Percentiles rank a stretch among this genome's conserved stretches.
These are phyloP conservation scores for Plasmodium malariae DNA, from an alignment of 169 alveolate genomes.

Conservation along the genomic window DNA sequence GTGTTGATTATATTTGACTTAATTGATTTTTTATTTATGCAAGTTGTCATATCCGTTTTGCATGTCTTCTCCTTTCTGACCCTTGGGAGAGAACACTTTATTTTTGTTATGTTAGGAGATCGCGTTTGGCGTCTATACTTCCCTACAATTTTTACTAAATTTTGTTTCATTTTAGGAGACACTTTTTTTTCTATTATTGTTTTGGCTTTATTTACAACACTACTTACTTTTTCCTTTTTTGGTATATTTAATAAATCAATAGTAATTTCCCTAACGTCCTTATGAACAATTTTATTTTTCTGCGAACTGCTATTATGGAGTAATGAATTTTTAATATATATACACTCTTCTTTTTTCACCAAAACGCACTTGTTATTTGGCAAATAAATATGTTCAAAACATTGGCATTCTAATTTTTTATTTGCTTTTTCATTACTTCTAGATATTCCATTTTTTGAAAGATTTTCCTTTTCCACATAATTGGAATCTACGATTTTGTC, in stretches of 20 bases:
- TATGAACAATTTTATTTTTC: slow-evolving; percentile 31
- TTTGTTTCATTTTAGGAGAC: background rate
- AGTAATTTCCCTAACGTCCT: slow-evolving; percentile 48
- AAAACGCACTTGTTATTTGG: slow-evolving; percentile 48
- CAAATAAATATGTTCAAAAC: slow-evolving; percentile 64
- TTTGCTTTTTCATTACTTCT: background rate
- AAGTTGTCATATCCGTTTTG: background rate
- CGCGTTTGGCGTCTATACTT: too few species aligned
- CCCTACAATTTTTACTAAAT: too few species aligned
- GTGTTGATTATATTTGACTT: background rate
- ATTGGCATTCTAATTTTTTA: slow-evolving; percentile 19
- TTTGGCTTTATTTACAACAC: background rate
- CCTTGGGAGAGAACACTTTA: background rate
- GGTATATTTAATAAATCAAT: slow-evolving; percentile 59
- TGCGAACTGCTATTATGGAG: background rate
- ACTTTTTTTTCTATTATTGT: background rate
- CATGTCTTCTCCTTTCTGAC: background rate
- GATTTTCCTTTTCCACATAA: slow-evolving; percentile 3
- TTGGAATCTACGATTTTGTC: background rate
- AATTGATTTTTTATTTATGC: background rate
- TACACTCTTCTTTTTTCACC: slow-evolving; percentile 29
- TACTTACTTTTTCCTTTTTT: slow-evolving; percentile 14
- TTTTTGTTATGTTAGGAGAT: background rate
- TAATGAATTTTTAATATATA: slow-evolving; percentile 18
- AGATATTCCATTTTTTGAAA: background rate